Conservation (phyloP, 2,329 filamentous ascomycete species). For the Penicillium sp. region DNA sequence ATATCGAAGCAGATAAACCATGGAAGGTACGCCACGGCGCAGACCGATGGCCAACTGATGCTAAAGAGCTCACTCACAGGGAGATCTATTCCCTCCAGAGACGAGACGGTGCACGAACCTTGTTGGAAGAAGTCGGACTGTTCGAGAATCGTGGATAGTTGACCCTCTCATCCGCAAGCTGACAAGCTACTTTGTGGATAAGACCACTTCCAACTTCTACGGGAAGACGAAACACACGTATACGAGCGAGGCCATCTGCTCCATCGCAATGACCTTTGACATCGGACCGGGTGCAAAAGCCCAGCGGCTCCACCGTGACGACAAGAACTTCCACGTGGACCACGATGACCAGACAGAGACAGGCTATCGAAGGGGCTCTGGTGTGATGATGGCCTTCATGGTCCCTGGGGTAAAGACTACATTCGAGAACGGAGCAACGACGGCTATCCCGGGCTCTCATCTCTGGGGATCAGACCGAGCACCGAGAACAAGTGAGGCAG, state of each 20-base stretch:
- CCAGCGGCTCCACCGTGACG: conserved; percentile 21
- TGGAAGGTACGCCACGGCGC: conserved; percentile 14
- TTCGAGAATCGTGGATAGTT: conserved; percentile 17
- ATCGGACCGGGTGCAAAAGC: conserved; percentile 21
- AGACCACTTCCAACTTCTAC: conserved; percentile 35
- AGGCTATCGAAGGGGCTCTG: conserved; percentile 18
- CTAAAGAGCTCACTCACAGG: conserved; percentile 2
- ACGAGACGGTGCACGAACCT: conserved; percentile 22
- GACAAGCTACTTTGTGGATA: conserved; percentile 29
- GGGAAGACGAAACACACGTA: conserved; percentile 33
- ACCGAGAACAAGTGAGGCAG: conserved; percentile 8
- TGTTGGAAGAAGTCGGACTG: conserved; percentile 19
- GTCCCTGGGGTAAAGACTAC: conserved; percentile 19
- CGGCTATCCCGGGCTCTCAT: conserved; percentile 17
- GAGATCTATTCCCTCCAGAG: conserved; percentile 23
- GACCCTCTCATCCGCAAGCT: conserved; percentile 24
- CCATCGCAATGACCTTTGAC: conserved; percentile 29
- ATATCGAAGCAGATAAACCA: conserved; percentile 20
- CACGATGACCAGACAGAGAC: conserved; percentile 17
- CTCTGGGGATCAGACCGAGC: conserved; percentile 17
- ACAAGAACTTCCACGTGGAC: conserved; percentile 23
- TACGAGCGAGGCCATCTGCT: conserved; percentile 31
- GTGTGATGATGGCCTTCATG: conserved; percentile 19
- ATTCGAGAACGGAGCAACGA: conserved; percentile 18
- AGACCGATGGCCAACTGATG: not conserved